These are phyloP conservation scores for Aspergillus oerlinghausenensis DNA, from an alignment of 2,329 filamentous ascomycete species.

Conservation along the genomic window DNA sequence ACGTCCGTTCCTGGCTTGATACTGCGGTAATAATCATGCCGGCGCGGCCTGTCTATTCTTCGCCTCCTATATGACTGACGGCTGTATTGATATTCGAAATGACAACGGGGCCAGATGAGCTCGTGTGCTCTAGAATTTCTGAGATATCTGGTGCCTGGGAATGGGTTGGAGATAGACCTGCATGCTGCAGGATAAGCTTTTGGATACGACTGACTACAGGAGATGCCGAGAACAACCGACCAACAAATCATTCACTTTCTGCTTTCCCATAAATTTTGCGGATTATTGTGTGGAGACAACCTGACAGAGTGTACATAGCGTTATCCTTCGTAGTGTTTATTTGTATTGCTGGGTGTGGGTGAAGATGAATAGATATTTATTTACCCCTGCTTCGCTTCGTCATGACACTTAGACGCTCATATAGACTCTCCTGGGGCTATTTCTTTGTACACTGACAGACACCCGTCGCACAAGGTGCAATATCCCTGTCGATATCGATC, in stretches of 20 bases:
- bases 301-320: neutral
- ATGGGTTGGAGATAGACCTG: neutral
- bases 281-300: neutral
- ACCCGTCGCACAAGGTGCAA: constrained; percentile 38
- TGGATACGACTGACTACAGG: neutral
- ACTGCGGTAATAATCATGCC: neutral
- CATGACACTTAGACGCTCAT: neutral
- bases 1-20: neutral
- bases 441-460: constrained; percentile 30
- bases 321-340: neutral
- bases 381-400: neutral
- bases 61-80: neutral
- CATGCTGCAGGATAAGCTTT: neutral
- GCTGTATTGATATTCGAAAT: neutral
- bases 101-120: neutral
- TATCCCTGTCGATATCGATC: constrained; percentile 46
- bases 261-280: neutral
- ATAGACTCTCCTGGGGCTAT: neutral
- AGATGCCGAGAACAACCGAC: neutral
- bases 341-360: neutral
- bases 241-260: neutral
- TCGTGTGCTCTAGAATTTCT: neutral
- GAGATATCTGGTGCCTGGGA: neutral
- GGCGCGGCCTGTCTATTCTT: neutral
- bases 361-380: neutral